These are phyloP conservation scores for Choiromyces venosus DNA, from an alignment of 495 filamentous ascomycete genomes.

Conservation along the genomic window DNA sequence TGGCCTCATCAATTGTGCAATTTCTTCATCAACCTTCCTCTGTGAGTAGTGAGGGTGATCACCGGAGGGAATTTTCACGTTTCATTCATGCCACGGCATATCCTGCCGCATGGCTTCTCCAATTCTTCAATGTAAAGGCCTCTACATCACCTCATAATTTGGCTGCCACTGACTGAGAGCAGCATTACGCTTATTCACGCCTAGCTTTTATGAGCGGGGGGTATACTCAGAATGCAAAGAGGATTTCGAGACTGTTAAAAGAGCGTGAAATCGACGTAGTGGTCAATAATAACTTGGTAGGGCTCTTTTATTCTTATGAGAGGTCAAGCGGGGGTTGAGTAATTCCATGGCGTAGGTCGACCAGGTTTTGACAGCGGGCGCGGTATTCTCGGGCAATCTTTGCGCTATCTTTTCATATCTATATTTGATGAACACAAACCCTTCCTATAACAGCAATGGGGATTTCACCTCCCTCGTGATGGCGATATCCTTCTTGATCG, in stretches of 20 bases:
- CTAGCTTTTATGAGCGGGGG: conserved; percentile 87
- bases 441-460: conserved; percentile 62
- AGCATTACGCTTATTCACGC: conserved; percentile 84
- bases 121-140: conserved; percentile 55
- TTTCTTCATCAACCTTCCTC: conserved; percentile 71
- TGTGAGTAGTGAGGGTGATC: conserved; percentile 57
- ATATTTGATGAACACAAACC: conserved; percentile 73
- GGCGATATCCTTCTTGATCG: conserved; percentile 77
- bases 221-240: conserved; percentile 78
- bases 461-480: conserved; percentile 69
- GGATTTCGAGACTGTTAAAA: conserved; percentile 84
- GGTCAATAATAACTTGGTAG: conserved; percentile 72
- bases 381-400: conserved; percentile 73
- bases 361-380: conserved; percentile 83
- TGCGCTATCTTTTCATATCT: conserved; percentile 76
- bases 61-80: conserved; percentile 60
- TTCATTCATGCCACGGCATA: conserved; percentile 68
- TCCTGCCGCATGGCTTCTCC: conserved; percentile 75
- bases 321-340: background rate
- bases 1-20: conserved; percentile 84
- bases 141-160: background rate
- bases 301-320: background rate
- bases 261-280: conserved; percentile 85
- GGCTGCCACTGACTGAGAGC: conserved; percentile 34
- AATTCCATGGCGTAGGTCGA: conserved; percentile 51